Conservation (phyloP, 306 rosid species). For the Malus domestica region ASM211411v1 NC_041800.1:1316001-1316500, state of each 20-base stretch:
- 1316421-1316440: conserved; percentile 48
- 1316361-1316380: conserved; percentile 62
- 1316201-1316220: neutral
- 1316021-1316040: no score
- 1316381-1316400: conserved; percentile 74
- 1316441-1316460: conserved; percentile 31
- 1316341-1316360: conserved; percentile 39
- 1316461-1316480: conserved; percentile 37
- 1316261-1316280: conserved; percentile 29
- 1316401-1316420: conserved; percentile 42
- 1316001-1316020: no score
- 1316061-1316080: no score
- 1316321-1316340: conserved; percentile 2
- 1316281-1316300: conserved; percentile 23
- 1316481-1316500: conserved; percentile 45
- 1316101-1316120: no score
- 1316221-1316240: neutral
- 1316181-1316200: neutral
- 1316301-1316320: conserved; percentile 26
- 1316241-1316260: conserved; percentile 4
- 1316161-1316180: neutral
- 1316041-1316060: no score
- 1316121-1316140: no score
- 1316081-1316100: no score
- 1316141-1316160: neutral